phyloP scores from a whole-genome alignment of 2,329 filamentous ascomycete genomes.

The Trichoderma cornu-damae region DNA sequence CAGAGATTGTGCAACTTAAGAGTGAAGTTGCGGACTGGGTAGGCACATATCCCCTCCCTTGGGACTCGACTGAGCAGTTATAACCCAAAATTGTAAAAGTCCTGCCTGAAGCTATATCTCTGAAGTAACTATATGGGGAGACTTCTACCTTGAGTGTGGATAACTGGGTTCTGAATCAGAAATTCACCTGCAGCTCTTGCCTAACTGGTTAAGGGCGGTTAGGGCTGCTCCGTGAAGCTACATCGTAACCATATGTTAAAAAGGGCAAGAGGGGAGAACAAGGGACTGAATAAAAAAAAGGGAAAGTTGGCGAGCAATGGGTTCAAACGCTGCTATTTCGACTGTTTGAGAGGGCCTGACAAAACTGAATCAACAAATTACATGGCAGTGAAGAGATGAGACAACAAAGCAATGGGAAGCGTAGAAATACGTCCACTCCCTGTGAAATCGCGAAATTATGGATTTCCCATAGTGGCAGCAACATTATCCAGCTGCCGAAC shows the following conservation, averaged over 20 bases:
- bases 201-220: neutral
- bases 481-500: slow-evolving; percentile 24
- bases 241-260: neutral
- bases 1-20: slow-evolving; percentile 67
- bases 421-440: neutral
- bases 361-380: neutral
- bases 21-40: slow-evolving; percentile 76
- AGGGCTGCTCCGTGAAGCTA: neutral
- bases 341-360: neutral
- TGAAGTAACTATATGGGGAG: neutral
- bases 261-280: no score
- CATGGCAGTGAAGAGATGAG: neutral
- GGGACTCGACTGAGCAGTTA: slow-evolving; percentile 43
- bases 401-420: neutral
- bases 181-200: neutral
- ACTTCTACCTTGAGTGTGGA: neutral
- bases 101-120: neutral
- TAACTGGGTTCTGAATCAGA: neutral
- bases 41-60: slow-evolving; percentile 66
- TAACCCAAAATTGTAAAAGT: neutral
- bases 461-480: slow-evolving; percentile 24
- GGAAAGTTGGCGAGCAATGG: neutral
- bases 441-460: neutral
- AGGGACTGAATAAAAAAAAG: neutral
- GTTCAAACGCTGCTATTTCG: neutral